Percentiles rank a stretch among this genome's conserved stretches.
Conservation (phyloP, 495 filamentous ascomycete genomes). For the Aspergillus taichungensis region DNA sequence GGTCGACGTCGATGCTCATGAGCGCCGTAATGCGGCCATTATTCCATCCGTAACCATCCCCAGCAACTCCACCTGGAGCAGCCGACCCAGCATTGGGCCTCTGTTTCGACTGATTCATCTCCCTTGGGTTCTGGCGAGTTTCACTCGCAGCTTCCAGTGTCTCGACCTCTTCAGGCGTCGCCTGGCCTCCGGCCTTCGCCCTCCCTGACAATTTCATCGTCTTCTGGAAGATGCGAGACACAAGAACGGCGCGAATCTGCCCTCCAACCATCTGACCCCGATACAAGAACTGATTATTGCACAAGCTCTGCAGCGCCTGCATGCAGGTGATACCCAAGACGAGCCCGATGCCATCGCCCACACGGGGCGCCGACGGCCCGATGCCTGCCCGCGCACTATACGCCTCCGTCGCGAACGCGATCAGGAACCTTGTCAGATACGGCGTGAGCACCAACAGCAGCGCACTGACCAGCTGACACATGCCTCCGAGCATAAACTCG, state of each 20-base stretch:
- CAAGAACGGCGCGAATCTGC: slow-evolving; percentile 63
- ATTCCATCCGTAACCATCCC: slow-evolving; percentile 73
- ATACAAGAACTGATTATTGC: slow-evolving; percentile 75
- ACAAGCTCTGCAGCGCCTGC: slow-evolving; percentile 64
- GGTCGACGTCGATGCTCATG: slow-evolving; percentile 90
- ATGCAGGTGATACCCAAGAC: slow-evolving; percentile 68
- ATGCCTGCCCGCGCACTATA: slow-evolving; percentile 45
- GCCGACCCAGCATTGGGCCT: slow-evolving; percentile 8
- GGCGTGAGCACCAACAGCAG: slow-evolving; percentile 67
- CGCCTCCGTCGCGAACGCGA: slow-evolving; percentile 70
- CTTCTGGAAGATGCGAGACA: slow-evolving; percentile 71
- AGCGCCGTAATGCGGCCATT: slow-evolving; percentile 85
- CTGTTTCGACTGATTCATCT: slow-evolving; percentile 20
- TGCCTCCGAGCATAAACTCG: slow-evolving; percentile 77
- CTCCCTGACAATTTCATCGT: slow-evolving; percentile 72
- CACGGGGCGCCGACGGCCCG: slow-evolving; percentile 44
- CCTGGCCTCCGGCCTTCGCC: slow-evolving; percentile 59
- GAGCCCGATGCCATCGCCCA: slow-evolving; percentile 62
- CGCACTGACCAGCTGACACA: slow-evolving; percentile 64
- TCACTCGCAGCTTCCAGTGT: slow-evolving; percentile 33
- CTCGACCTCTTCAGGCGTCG: slow-evolving; percentile 31
- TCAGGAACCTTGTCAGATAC: slow-evolving; percentile 65
- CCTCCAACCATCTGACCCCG: slow-evolving; percentile 73
- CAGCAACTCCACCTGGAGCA: slow-evolving; percentile 6
- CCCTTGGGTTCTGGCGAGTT: slow-evolving; percentile 25